Evolutionary conservation across 306 rosid genomes (phyloP).

Genomic region (Pachyrhizus erosus): DNA sequence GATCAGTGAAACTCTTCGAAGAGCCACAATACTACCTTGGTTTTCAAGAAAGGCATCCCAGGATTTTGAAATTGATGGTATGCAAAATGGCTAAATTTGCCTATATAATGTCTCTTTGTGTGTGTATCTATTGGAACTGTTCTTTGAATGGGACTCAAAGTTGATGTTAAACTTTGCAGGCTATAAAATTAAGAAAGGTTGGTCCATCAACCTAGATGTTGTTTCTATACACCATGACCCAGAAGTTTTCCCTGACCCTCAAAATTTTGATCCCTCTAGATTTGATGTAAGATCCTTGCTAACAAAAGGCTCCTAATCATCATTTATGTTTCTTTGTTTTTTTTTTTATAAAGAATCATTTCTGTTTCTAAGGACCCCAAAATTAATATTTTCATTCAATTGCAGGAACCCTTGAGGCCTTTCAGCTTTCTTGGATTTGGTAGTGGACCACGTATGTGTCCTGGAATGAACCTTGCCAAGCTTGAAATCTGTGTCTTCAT

Average conservation of each 20-base stretch:
- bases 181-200: slow-evolving; percentile 74
- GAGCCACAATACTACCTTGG: slow-evolving; percentile 91
- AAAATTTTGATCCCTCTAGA: slow-evolving; percentile 80
- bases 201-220: slow-evolving; percentile 85
- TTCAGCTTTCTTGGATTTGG: slow-evolving; percentile 88
- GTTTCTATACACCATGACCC: slow-evolving; percentile 90
- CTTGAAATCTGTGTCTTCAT: slow-evolving; percentile 79
- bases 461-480: slow-evolving; percentile 89
- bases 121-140: background rate
- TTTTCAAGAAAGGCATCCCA: slow-evolving; percentile 85
- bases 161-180: slow-evolving; percentile 54
- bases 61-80: slow-evolving; percentile 86
- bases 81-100: background rate
- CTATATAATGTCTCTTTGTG: background rate
- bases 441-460: slow-evolving; percentile 92
- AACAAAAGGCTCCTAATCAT: too few species aligned
- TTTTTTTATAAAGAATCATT: background rate
- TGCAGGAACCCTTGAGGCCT: slow-evolving; percentile 72
- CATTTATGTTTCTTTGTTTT: too few species aligned
- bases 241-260: slow-evolving; percentile 62
- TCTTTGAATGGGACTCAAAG: background rate
- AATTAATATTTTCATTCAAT: slow-evolving; percentile 17
- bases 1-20: slow-evolving; percentile 79
- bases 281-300: slow-evolving; percentile 64
- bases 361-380: background rate